Evolutionary conservation across 2,329 filamentous ascomycete species (phyloP).

Genomic region (Penicillium palitans): DNA sequence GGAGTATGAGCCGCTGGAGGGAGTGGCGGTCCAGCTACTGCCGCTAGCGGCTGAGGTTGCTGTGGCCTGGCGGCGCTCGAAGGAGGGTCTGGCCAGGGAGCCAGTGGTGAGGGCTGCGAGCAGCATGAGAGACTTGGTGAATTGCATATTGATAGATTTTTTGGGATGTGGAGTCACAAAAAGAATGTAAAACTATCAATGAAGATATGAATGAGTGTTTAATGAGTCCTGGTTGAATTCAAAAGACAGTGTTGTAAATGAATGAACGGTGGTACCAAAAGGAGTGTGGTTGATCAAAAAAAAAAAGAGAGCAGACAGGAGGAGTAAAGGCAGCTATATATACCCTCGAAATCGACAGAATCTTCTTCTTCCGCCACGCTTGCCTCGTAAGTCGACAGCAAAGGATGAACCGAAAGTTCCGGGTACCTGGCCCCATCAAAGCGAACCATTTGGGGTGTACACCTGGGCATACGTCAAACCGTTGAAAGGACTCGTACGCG

Average conservation of each 20-base stretch:
- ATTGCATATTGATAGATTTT: slow-evolving; percentile 24
- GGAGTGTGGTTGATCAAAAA: slow-evolving; percentile 6
- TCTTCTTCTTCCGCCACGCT: slow-evolving; percentile 8
- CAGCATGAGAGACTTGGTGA: slow-evolving; percentile 34
- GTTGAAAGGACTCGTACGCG: slow-evolving; percentile 1
- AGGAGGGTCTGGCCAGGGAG: slow-evolving; percentile 22
- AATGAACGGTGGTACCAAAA: slow-evolving; percentile 9
- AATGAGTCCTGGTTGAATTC: not conserved
- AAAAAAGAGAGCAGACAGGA: not conserved
- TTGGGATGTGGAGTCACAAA: slow-evolving; percentile 1
- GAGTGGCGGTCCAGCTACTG: slow-evolving; percentile 24
- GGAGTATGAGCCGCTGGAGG: slow-evolving; percentile 26
- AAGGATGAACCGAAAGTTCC: slow-evolving; percentile 2
- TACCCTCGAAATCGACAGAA: slow-evolving; percentile 2
- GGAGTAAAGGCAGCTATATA: slow-evolving; percentile 1
- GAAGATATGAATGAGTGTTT: slow-evolving; percentile 7
- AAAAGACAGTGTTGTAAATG: slow-evolving; percentile 5
- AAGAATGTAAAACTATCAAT: not conserved
- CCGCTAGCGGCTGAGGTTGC: slow-evolving; percentile 11
- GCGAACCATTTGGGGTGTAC: not conserved
- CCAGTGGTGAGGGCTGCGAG: slow-evolving; percentile 33
- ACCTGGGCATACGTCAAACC: slow-evolving; percentile 2
- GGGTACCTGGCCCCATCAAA: slow-evolving; percentile 6
- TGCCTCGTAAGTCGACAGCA: slow-evolving; percentile 3
- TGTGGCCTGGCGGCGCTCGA: slow-evolving; percentile 20